Evolutionary conservation across 2,329 filamentous ascomycete species (phyloP).

Genomic region (Penicillium sclerotiorum): DNA sequence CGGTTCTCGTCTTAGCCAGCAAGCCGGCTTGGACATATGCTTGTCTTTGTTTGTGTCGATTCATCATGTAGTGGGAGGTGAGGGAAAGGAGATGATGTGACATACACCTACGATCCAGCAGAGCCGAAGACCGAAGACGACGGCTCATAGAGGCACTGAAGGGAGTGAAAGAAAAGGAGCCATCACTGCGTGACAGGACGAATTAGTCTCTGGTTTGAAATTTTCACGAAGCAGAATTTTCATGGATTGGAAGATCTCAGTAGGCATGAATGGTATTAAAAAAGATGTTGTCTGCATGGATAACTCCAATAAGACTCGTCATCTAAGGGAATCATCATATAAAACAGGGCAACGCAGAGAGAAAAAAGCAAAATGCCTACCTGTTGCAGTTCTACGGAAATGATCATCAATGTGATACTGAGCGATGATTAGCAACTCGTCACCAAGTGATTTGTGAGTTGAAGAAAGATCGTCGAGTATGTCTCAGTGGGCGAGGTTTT

Average conservation of each 20-base stretch:
- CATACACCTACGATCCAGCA: constrained; percentile 28
- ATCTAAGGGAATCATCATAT: constrained; percentile 60
- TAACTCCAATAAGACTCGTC: constrained; percentile 67
- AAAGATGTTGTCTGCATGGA: constrained; percentile 61
- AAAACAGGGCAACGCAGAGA: constrained; percentile 14
- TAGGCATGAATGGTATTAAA: constrained; percentile 63
- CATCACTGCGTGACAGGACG: constrained; percentile 1
- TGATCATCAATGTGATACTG: constrained; percentile 12
- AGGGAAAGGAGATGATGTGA: constrained; percentile 23
- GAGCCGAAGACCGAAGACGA: background rate
- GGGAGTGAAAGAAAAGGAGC: background rate
- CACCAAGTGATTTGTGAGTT: constrained; percentile 21
- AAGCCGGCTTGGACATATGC: constrained; percentile 87
- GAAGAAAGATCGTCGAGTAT: constrained; percentile 21
- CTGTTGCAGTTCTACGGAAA: constrained; percentile 17
- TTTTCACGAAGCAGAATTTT: constrained; percentile 2
- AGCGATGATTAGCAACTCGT: constrained; percentile 32
- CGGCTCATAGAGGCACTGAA: constrained; percentile 4
- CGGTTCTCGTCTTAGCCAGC: constrained; percentile 56
- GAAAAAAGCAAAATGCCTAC: constrained; percentile 15
- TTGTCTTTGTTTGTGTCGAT: constrained; percentile 79
- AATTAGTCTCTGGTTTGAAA: constrained; percentile 17
- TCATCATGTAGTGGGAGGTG: constrained; percentile 68
- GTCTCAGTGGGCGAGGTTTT: constrained; percentile 99
- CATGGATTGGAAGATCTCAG: too few species aligned